Conservation (phyloP, 2,329 filamentous ascomycete species). For the Zymoseptoria tritici region DNA sequence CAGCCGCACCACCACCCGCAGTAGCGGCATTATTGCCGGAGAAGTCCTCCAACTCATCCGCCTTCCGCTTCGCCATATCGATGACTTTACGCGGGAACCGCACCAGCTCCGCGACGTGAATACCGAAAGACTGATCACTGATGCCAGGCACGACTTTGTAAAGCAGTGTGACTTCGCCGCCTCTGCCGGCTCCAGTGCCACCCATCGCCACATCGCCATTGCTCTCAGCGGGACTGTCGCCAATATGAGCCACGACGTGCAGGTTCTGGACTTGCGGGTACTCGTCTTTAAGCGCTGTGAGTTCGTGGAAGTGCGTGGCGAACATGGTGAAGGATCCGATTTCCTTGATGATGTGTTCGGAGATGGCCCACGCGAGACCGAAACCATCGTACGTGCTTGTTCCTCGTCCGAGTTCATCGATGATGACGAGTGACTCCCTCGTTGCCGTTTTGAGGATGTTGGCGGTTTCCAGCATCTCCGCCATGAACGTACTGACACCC, state of each 20-base stretch:
- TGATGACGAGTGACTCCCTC: conserved; percentile 91
- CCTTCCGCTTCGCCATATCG: conserved; percentile 98
- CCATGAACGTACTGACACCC: conserved; percentile 98
- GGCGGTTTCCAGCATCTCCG: conserved; percentile 97
- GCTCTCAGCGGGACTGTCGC: conserved; percentile 33
- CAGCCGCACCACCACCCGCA: background rate
- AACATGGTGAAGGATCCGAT: conserved; percentile 93
- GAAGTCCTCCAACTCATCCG: conserved; percentile 96
- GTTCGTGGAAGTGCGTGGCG: conserved; percentile 96
- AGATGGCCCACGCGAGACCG: conserved; percentile 97
- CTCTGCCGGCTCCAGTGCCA: conserved; percentile 44
- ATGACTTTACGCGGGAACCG: conserved; percentile 95
- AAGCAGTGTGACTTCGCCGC: conserved; percentile 80
- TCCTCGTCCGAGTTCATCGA: conserved; percentile 91
- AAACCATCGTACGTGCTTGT: conserved; percentile 98
- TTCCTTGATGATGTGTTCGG: conserved; percentile 91
- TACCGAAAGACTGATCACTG: conserved; percentile 95
- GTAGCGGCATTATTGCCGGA: conserved; percentile 54
- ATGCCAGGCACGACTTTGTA: conserved; percentile 96
- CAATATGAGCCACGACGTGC: conserved; percentile 92
- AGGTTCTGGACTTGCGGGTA: conserved; percentile 85
- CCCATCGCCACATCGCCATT: conserved; percentile 38
- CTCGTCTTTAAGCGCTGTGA: conserved; percentile 81
- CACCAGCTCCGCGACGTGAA: conserved; percentile 94
- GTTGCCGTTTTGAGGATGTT: conserved; percentile 98